These are phyloP conservation scores for Coemansia sp. DNA, from an alignment of 192 early-diverging fungal species.

Conservation along the genomic window DNA sequence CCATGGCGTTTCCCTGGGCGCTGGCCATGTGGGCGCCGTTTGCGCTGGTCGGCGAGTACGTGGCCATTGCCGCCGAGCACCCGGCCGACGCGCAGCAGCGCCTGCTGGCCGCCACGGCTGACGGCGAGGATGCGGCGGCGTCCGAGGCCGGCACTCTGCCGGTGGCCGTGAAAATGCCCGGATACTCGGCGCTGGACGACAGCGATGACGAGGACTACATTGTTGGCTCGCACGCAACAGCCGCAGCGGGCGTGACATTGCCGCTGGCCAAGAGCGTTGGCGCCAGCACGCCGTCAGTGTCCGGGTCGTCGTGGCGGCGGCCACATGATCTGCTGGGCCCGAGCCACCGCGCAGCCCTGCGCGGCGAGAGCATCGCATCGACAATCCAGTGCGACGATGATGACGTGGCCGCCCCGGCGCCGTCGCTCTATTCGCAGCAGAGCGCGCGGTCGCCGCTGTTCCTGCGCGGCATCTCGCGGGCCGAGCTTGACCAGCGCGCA, in stretches of 20 bases:
- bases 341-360: background rate
- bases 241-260: background rate
- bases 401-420: background rate
- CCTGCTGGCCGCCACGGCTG: background rate
- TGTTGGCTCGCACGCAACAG: constrained; percentile 12
- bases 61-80: constrained; percentile 21
- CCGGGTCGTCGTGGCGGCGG: constrained; percentile 10
- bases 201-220: constrained; percentile 30
- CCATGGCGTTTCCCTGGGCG: constrained; percentile 83
- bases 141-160: background rate
- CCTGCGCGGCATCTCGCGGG: constrained; percentile 2
- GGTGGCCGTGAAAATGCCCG: background rate
- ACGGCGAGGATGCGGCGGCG: background rate
- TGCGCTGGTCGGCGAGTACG: constrained; percentile 73
- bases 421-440: background rate
- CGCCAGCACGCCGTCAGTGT: background rate
- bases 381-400: constrained; percentile 24
- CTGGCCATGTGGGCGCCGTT: constrained; percentile 89
- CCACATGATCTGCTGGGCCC: constrained; percentile 1
- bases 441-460: constrained; percentile 6
- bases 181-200: background rate
- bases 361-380: constrained; percentile 39
- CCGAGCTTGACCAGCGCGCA: background rate
- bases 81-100: background rate
- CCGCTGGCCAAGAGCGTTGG: background rate